Base-by-base conservation (phyloP, 106 monocot genomes). In the Gastrodia elata region DNA sequence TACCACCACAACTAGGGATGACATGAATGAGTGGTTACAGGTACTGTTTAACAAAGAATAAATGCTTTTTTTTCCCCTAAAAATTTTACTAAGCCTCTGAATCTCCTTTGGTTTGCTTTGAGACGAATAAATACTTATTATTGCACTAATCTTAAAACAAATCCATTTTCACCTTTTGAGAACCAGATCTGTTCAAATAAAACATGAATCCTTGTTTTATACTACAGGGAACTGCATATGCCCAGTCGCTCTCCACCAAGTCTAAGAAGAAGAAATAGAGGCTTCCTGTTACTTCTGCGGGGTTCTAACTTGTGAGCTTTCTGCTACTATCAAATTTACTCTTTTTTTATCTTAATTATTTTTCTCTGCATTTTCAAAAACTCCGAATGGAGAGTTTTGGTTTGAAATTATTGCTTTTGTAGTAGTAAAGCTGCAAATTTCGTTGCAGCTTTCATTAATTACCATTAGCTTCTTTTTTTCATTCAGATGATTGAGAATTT, bases 11-110 rank as follows among this genome's bases (percentile, higher is more conserved):
- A 78, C 80, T 40, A 89, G 86, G 56, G 84, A 84, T 27, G 74
- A 78, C 73, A 84, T 92, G 86, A 86, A 92, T 65, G 92, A 92
- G 64, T 92, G 92, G 92, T 75, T 92, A 72, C 71, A 86, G 84
- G 92, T 92, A 74, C 69, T 39, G 38, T 40, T 42, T 36, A 13
- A 68, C n/a, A n/a, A n/a, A n/a, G n/a, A n/a, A n/a, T n/a, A n/a
- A n/a, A n/a, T n/a, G n/a, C n/a, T n/a, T n/a, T n/a, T n/a, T n/a
- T n/a, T n/a, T n/a, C n/a, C n/a, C n/a, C n/a, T n/a, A n/a, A n/a
- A n/a, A n/a, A n/a, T n/a, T n/a, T n/a, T n/a, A n/a, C n/a, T n/a
- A n/a, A n/a, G n/a, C n/a, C n/a, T n/a, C n/a, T n/a, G n/a, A n/a
- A n/a, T n/a, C n/a, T n/a, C n/a, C n/a, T n/a, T n/a, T n/a, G n/a